Evolutionary conservation across 805 yeast species (phyloP), one percentile per base, ranked within the genome.

Genomic region (Candida ipomoeae): DNA sequence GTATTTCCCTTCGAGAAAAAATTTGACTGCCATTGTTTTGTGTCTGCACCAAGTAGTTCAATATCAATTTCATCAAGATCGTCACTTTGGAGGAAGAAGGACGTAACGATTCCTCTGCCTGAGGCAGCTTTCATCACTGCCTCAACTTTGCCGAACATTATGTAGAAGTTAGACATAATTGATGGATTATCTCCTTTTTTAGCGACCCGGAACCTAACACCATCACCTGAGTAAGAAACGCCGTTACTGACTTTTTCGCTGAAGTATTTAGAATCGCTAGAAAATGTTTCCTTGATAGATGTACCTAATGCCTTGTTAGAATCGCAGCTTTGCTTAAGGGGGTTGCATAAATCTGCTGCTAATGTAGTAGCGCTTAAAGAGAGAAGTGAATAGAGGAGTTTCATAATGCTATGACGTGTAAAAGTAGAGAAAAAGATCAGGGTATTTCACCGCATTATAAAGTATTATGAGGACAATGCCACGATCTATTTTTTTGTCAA

Each of bases 41-140:
- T 73, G 63, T 90, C 96, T 44, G 87, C 83, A 17, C 97, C 97
- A 41, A 87, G 74, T 84, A 94, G 86, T 67, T 91, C 97, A 44
- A 87, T 62, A 69, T 91, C 97, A 43, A 91, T 82, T 69, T 91
- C 97, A 68, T 91, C 97, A 55, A 85, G 73, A 61, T 86, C 96
- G 65, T 91, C 97, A 40, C 79, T 71, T 63, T 89, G 95, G 48
- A 90, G 74, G 56, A 84, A 88, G 57, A 90, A 81, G 2, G 94
- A 84, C 0, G 96, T 85, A 13, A 89, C 81, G 38, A 91, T 77
- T 54, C 97, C 97, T 17, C 67, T 68, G 23, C 96, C 97, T 14
- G 78, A 70, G 3, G 95, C 91, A 15, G 91, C 87, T 64, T 84
- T 77, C 53, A 87, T 65, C 1, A 73, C 74, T 5, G 82, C 89